Conservation (phyloP, 306 rosid genomes). For the Corylus avellana region DNA sequence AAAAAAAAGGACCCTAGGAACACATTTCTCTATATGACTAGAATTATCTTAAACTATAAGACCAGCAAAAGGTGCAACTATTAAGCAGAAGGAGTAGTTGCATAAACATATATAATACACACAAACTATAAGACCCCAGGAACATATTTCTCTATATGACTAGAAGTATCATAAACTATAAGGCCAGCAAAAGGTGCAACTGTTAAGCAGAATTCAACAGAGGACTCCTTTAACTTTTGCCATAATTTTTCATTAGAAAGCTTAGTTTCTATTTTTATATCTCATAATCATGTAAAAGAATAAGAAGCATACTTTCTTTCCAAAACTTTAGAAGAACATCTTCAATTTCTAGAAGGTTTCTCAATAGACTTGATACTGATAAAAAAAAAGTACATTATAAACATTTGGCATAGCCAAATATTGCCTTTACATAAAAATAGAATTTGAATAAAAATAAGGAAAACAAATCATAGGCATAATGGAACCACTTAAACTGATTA, state of each 20-base stretch:
- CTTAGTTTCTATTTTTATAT: not conserved
- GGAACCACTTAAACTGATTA: not conserved
- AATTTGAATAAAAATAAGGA: not conserved
- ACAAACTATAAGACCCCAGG: not conserved
- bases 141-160: not conserved
- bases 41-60: not conserved
- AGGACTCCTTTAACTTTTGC: not conserved
- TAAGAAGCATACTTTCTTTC: not conserved
- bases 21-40: not conserved
- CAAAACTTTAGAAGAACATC: not conserved
- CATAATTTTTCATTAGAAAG: not conserved
- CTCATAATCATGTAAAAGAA: not conserved
- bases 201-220: not conserved
- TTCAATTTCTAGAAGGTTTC: not conserved
- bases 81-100: not conserved
- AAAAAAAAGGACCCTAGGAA: not conserved
- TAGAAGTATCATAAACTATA: not conserved
- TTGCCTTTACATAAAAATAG: not conserved
- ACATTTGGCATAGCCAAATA: not conserved
- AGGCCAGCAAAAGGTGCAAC: not conserved
- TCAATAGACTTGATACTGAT: not conserved
- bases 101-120: not conserved
- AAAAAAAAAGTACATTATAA: not conserved
- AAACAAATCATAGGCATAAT: not conserved
- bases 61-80: not conserved